Percentiles rank a stretch among this genome's conserved stretches.
These are phyloP conservation scores for Tetramitus jugosus DNA, from an alignment of 208 protist species.

Conservation along the genomic window DNA sequence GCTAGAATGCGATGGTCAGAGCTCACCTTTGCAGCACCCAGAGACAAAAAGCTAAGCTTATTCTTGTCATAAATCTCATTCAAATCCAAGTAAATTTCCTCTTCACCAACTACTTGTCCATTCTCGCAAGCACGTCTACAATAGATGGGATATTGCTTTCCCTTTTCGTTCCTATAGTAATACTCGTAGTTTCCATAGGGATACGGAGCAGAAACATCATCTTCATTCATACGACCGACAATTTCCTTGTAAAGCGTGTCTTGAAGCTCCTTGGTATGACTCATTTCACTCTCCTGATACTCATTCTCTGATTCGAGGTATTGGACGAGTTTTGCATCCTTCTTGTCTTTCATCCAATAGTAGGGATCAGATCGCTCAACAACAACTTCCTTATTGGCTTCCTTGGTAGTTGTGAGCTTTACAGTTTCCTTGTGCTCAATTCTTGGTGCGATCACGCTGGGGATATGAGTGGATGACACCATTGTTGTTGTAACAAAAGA, in stretches of 20 bases:
- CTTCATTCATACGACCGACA: not conserved
- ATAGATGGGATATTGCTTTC: not conserved
- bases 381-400: too few species aligned
- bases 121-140: slow-evolving; percentile 13
- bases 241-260: not conserved
- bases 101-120: not conserved
- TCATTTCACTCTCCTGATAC: not conserved
- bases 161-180: not conserved
- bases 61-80: not conserved
- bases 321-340: not conserved
- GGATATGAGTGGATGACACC: too few species aligned
- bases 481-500: too few species aligned
- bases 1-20: not conserved
- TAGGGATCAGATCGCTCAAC: not conserved
- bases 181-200: not conserved
- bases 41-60: not conserved
- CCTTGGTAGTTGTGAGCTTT: too few species aligned
- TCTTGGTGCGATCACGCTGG: too few species aligned
- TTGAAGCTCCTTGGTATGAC: not conserved
- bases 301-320: not conserved
- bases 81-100: slow-evolving; percentile 14
- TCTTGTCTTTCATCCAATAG: not conserved
- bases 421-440: too few species aligned
- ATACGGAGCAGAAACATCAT: not conserved
- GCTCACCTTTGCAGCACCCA: not conserved